Base-by-base conservation (phyloP, 495 filamentous ascomycete species). In the Niebla homalea region DNA sequence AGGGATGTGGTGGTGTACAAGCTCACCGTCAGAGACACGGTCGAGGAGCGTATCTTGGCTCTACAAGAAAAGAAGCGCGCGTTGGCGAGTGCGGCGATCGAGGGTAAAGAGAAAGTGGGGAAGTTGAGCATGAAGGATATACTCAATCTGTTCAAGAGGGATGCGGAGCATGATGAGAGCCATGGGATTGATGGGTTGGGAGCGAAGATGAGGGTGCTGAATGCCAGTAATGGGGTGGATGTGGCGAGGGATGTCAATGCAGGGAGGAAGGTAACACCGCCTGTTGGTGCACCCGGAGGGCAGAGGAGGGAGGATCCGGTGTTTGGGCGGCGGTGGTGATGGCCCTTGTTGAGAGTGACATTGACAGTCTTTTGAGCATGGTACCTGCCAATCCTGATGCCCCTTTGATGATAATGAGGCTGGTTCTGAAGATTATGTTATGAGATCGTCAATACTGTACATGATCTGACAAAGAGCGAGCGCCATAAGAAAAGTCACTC, bases 101-200 rank as follows among this genome's bases (percentile, higher is more conserved):
- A 89, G 60, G 84, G 87, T 61, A 84, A 83, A 65, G 79, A 78
- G 23, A 79, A 82, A 20, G 75, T 78, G 53, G 58, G 48, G 4
- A 96, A 97, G 63, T 68, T 98, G 46, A 87, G 81, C 50, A 83
- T 97, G 80, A 82, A 87, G 58, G 92, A 98, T 70, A 95, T 98
- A 59, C 68, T 98, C 69, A 77, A 83, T 4, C 70, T 98, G 46
- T 98, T 98, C 62, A 79, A 78, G 51, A 80, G 83, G 32, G 85
- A 92, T 67, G 81, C 81, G 0, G 81, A 84, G 42, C 56, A 59
- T 51, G 57, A 51, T 18, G 57, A 58, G n/a, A 58, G 61, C 21
- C 72, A 64, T 35, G 64, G 64, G 12, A 61, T 64, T 36, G 60
- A 46, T 16, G 64, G 57, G 12, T 49, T 67, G 11, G 61, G 49